phyloP scores from a whole-genome alignment of 345 rosid species.

The Sapria himalayana region DNA sequence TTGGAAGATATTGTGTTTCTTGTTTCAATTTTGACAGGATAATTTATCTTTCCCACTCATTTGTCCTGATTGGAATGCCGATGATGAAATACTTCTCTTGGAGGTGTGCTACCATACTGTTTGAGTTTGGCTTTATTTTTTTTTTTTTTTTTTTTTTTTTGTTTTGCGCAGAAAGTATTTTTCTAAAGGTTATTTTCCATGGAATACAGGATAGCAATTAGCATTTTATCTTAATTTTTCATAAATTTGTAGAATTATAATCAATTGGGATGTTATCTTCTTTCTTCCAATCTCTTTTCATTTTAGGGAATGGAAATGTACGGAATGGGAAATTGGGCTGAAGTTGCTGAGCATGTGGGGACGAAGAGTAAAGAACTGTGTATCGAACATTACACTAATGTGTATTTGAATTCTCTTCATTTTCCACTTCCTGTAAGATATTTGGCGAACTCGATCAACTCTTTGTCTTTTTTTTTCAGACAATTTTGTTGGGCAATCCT shows the following conservation, averaged over 20 bases:
- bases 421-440: conserved; percentile 80
- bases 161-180: conserved; percentile 3
- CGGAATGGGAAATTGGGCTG: conserved; percentile 94
- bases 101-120: conserved; percentile 43
- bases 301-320: conserved; percentile 92
- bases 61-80: conserved; percentile 93
- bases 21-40: conserved; percentile 32
- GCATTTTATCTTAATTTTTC: too few relatives aligned
- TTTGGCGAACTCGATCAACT: conserved; percentile 8
- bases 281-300: conserved; percentile 3
- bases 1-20: not conserved
- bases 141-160: not conserved
- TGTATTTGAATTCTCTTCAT: conserved; percentile 60
- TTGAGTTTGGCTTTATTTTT: too few relatives aligned
- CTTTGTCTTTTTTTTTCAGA: not conserved
- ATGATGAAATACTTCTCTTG: conserved; percentile 85
- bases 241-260: not conserved
- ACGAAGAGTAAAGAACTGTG: conserved; percentile 84
- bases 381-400: conserved; percentile 51
- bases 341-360: conserved; percentile 94
- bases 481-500: not conserved
- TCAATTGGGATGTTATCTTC: not conserved
- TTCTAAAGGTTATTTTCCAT: too few relatives aligned
- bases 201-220: too few relatives aligned
- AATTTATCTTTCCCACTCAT: conserved; percentile 73